Percentiles rank a stretch among this genome's conserved stretches.
Conservation (phyloP, 805 yeast species). For the Kuraishia piskuri region DNA sequence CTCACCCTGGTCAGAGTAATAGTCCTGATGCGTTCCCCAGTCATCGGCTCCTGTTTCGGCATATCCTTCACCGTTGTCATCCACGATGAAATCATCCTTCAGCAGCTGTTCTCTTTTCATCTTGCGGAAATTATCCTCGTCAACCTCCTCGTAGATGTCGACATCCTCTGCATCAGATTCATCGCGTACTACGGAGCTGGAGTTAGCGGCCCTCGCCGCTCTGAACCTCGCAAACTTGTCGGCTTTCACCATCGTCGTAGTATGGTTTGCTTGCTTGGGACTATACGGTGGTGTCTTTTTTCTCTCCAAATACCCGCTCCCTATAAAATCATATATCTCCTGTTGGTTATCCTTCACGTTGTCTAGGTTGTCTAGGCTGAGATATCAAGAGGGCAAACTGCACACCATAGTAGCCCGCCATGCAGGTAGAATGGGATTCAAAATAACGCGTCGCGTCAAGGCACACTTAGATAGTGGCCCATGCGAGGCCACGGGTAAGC, state of each 20-base stretch:
- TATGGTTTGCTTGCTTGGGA: too few species aligned
- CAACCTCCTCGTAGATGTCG: slow-evolving; percentile 80
- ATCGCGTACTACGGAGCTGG: slow-evolving; percentile 27
- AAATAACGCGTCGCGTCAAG: background rate
- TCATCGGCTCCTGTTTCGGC: slow-evolving; percentile 91
- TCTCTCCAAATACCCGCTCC: background rate
- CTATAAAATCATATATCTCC: background rate
- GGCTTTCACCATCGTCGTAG: slow-evolving; percentile 27
- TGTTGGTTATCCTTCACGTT: too few species aligned
- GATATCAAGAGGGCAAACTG: background rate
- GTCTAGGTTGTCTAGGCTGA: background rate
- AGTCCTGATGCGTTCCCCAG: slow-evolving; percentile 57
- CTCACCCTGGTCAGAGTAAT: slow-evolving; percentile 49
- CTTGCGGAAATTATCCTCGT: slow-evolving; percentile 67
- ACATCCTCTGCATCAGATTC: slow-evolving; percentile 37
- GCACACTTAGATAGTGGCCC: background rate
- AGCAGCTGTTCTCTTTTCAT: slow-evolving; percentile 73
- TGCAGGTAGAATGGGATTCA: background rate
- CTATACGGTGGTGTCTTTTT: too few species aligned
- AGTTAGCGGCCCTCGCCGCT: slow-evolving; percentile 55
- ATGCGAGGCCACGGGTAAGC: background rate
- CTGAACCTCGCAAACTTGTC: slow-evolving; percentile 53
- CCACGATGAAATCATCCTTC: slow-evolving; percentile 90
- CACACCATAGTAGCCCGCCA: background rate
- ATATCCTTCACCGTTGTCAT: slow-evolving; percentile 89